Evolutionary conservation across 495 filamentous ascomycete genomes (phyloP).

Genomic region (Symbiotaphrina buchneri): DNA sequence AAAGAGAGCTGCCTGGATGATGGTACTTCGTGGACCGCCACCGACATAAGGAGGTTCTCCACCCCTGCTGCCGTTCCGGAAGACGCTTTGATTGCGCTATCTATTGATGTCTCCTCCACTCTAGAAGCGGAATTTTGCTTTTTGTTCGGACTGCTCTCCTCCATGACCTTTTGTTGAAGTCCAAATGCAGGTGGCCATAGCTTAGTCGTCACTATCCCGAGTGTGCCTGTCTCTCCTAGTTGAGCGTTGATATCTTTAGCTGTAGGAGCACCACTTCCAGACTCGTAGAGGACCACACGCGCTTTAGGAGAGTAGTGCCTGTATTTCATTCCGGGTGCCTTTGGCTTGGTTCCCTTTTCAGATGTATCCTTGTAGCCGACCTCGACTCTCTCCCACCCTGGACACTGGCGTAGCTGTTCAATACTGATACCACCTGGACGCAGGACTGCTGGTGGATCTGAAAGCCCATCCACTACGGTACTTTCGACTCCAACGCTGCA

Average conservation of each 20-base stretch:
- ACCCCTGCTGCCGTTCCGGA: too few species aligned
- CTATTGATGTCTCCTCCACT: too few species aligned
- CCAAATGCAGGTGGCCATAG: conserved; percentile 11
- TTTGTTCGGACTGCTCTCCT: too few species aligned
- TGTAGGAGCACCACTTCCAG: conserved; percentile 14
- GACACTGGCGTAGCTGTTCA: conserved; percentile 47
- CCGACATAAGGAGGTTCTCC: not conserved
- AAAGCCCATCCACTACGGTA: conserved; percentile 86
- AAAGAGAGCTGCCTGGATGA: not conserved
- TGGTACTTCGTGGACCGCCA: not conserved
- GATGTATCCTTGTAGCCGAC: conserved; percentile 52
- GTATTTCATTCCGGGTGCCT: conserved; percentile 97
- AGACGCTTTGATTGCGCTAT: too few species aligned
- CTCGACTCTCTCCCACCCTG: conserved; percentile 59
- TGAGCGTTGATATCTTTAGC: conserved; percentile 8
- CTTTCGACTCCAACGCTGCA: conserved; percentile 85
- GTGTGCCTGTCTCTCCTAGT: not conserved
- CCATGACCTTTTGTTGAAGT: too few species aligned
- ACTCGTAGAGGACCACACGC: conserved; percentile 61
- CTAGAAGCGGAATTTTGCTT: too few species aligned
- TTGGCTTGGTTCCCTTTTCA: conserved; percentile 33
- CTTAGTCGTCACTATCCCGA: conserved; percentile 17
- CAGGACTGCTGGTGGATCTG: conserved; percentile 55
- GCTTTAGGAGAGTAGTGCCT: conserved; percentile 91
- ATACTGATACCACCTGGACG: conserved; percentile 81